phyloP scores from a whole-genome alignment of 2,329 filamentous ascomycete species.

The Aureobasidium sp. region DNA sequence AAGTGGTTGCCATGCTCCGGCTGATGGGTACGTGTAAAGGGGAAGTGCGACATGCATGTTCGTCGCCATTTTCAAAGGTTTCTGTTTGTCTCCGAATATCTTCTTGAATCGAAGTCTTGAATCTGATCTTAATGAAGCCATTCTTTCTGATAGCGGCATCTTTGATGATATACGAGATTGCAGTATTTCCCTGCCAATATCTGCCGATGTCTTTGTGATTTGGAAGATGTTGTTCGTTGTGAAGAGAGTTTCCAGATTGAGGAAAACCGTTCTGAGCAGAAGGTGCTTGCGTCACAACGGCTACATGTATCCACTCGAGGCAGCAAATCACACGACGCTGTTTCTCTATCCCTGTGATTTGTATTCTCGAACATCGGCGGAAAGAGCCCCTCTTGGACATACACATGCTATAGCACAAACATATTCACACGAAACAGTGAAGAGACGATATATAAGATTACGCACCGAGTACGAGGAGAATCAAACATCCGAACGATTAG shows the following conservation, averaged over 20 bases:
- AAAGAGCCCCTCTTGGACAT: background rate
- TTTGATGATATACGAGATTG: background rate
- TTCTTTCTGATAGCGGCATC: background rate
- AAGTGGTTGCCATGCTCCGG: slow-evolving; percentile 20
- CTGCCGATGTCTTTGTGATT: background rate
- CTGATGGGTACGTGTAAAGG: slow-evolving; percentile 24
- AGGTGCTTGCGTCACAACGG: background rate
- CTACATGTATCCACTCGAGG: background rate
- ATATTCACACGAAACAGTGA: too few relatives aligned
- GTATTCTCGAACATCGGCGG: background rate
- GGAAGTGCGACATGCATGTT: slow-evolving; percentile 17
- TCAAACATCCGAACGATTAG: background rate
- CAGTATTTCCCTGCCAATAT: background rate
- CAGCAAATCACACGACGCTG: background rate
- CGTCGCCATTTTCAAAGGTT: background rate
- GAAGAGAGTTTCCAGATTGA: background rate
- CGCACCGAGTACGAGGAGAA: background rate
- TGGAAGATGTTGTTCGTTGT: background rate
- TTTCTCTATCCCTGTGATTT: background rate
- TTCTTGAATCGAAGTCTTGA: background rate
- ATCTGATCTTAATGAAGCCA: background rate
- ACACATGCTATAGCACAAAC: background rate
- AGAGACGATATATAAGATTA: background rate
- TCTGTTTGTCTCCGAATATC: background rate
- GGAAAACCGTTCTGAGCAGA: background rate